Conservation (phyloP, 148 eudicot genomes). For the Talinum fruticosum region DNA sequence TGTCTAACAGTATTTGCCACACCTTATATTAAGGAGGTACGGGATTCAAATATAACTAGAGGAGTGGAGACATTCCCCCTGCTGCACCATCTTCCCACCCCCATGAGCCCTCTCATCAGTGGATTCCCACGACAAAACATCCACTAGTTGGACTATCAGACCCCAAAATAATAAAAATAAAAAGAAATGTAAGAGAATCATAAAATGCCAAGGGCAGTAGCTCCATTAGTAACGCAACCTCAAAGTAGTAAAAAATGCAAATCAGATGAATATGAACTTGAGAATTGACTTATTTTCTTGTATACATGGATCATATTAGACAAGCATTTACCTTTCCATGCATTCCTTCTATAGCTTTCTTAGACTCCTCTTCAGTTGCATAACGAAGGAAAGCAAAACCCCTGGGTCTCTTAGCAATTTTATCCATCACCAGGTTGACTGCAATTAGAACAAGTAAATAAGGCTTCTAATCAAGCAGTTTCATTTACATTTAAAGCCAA, state of each 20-base stretch:
- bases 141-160: background rate
- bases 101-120: background rate
- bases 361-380: slow-evolving; percentile 72
- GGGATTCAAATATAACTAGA: background rate
- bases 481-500: background rate
- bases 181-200: background rate
- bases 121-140: background rate
- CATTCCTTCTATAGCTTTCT: slow-evolving; percentile 81
- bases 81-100: background rate
- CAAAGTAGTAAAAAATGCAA: background rate
- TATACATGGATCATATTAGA: background rate
- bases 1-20: too few species aligned
- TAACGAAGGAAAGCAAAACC: slow-evolving; percentile 86
- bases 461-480: slow-evolving; percentile 1
- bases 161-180: background rate
- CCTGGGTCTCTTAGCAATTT: slow-evolving; percentile 72
- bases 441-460: slow-evolving; percentile 20
- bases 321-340: slow-evolving; percentile 71
- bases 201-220: background rate
- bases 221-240: background rate
- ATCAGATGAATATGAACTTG: background rate
- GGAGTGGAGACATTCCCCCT: background rate
- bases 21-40: background rate
- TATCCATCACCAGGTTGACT: slow-evolving; percentile 89
- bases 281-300: background rate